Percentiles rank a stretch among this genome's conserved stretches.
phyloP scores from a whole-genome alignment of 495 filamentous ascomycete species.

The Hypomontagnella monticulosa region DNA sequence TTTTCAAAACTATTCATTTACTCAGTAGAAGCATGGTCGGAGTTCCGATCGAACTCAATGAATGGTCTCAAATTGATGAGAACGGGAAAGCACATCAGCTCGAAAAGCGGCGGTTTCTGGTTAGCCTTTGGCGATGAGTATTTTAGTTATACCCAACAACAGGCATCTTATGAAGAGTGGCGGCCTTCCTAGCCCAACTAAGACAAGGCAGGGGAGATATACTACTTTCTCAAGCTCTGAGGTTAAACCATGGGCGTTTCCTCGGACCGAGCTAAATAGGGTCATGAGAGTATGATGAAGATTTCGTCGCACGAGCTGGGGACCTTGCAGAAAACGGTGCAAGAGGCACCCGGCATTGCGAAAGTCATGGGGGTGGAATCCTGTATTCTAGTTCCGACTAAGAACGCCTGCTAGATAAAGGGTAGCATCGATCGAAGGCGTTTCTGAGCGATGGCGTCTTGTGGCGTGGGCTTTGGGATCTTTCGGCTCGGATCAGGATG shows the following conservation, averaged over 20 bases:
- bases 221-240: background rate
- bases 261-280: slow-evolving; percentile 16
- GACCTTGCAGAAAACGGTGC: slow-evolving; percentile 42
- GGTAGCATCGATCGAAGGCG: slow-evolving; percentile 32
- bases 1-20: slow-evolving; percentile 22
- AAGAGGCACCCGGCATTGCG: slow-evolving; percentile 32
- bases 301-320: slow-evolving; percentile 31
- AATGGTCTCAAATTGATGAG: slow-evolving; percentile 39
- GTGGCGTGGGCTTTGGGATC: slow-evolving; percentile 20
- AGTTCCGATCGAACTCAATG: slow-evolving; percentile 35
- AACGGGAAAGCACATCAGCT: slow-evolving; percentile 38
- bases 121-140: slow-evolving; percentile 15
- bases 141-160: slow-evolving; percentile 5
- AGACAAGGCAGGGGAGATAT: slow-evolving; percentile 20
- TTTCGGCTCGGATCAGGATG: slow-evolving; percentile 26
- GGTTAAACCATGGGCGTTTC: slow-evolving; percentile 1
- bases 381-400: slow-evolving; percentile 34
- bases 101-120: slow-evolving; percentile 22
- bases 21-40: slow-evolving; percentile 25
- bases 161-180: slow-evolving; percentile 6
- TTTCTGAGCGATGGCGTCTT: slow-evolving; percentile 13
- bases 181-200: slow-evolving; percentile 1
- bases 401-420: slow-evolving; percentile 39
- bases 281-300: slow-evolving; percentile 1
- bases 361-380: slow-evolving; percentile 23